Evolutionary conservation across 106 monocot genomes (phyloP), one percentile per base, ranked within the genome.

Genomic region (Amphibolis antarctica): DNA sequence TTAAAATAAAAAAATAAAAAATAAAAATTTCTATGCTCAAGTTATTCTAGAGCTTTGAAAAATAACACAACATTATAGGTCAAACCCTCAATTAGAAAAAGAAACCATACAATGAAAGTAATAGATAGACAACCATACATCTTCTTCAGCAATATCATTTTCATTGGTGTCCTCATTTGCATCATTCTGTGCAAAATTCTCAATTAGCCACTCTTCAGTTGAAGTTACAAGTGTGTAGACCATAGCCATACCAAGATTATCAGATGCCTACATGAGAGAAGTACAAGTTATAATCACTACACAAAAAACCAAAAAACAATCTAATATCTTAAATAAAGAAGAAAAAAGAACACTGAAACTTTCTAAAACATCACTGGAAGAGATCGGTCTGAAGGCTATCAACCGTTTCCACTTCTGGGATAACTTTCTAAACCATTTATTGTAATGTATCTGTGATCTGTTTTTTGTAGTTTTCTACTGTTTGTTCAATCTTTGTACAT

Each of bases 161-260:
- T 84, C 86, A 17, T 78, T 82, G 42, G 46, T 0, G 27, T 84
- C 86, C 42, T 80, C 86, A 62, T 19, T 76, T 30, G 9, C 67
- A 60, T 15, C 86, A 54, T 74, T 75, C 19, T 82, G 80, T 13
- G 86, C 76, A 76, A 71, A 96, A 36, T 74, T 78, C 65, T 96
- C 96, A 59, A 71, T 77, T 68, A 96, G 63, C 90, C 90, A 96
- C 19, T 96, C 96, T 78, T 96, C 82, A 46, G 86, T 80, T 58
- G 90, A 86, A 72, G 90, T 78, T 56, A 82, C 89, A 66, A 96
- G 96, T 7, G 90, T 96, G 53, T 96, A 96, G 23, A 96, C 60
- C 96, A 96, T 96, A 50, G 96, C 82, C 96, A 96, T 96, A 44
- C 96, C 96, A 77, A 96, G 89, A 82, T 90, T 96, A 49, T 96